These are phyloP conservation scores for Magnusiomyces sp. DNA, from an alignment of 1,139 yeast species.

Conservation along the genomic window DNA sequence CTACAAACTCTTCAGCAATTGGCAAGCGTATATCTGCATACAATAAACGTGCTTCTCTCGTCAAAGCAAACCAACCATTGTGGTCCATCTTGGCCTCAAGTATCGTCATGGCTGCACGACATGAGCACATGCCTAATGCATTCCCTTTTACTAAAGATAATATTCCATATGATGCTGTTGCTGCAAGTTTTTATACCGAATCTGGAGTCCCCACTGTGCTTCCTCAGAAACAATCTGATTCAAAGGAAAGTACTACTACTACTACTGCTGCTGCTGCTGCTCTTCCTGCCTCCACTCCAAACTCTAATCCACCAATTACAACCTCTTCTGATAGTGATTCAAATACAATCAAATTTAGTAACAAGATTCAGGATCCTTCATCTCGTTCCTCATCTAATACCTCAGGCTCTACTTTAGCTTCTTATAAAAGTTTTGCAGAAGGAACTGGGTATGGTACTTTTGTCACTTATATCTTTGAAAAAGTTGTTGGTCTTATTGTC, in stretches of 20 bases:
- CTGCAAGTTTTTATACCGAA: too few relatives aligned
- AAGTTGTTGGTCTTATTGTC: conserved; percentile 28
- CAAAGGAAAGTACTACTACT: too few relatives aligned
- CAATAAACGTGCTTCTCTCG: conserved; percentile 22
- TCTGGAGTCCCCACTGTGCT: conserved; percentile 6
- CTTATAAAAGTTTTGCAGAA: conserved; percentile 17
- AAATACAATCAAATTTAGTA: too few relatives aligned
- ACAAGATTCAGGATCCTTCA: conserved; percentile 2
- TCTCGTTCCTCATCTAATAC: conserved; percentile 12
- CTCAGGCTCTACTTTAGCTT: conserved; percentile 13
- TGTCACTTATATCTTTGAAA: conserved; percentile 27
- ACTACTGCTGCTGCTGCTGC: too few relatives aligned
- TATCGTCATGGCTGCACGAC: conserved; percentile 32
- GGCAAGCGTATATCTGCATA: conserved; percentile 14
- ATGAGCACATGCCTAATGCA: conserved; percentile 17
- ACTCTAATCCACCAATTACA: too few relatives aligned
- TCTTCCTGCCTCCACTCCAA: too few relatives aligned
- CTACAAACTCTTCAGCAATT: background rate
- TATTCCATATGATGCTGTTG: too few relatives aligned
- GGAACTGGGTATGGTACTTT: conserved; percentile 16
- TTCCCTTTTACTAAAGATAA: too few relatives aligned
- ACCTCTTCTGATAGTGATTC: too few relatives aligned
- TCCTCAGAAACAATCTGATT: conserved; percentile 18
- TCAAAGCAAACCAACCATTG: conserved; percentile 29
- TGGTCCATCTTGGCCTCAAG: conserved; percentile 33